These are phyloP conservation scores for Athelia psychrophila DNA, from an alignment of 1,284 basidiomycete genomes.

Conservation along the genomic window DNA sequence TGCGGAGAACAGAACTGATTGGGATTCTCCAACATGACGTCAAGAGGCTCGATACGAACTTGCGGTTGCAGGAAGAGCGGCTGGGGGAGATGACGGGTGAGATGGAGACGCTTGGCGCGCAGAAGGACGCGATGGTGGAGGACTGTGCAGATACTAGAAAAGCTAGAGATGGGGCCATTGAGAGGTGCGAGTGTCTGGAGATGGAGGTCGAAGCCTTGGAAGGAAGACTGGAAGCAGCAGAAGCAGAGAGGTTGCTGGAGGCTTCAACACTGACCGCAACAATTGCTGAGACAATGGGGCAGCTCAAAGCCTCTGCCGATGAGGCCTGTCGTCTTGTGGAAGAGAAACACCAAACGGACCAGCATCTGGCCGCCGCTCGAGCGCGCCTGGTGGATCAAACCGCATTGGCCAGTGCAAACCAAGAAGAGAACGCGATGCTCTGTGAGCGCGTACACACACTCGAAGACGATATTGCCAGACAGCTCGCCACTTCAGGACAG, in stretches of 20 bases:
- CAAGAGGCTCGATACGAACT: conserved; percentile 66
- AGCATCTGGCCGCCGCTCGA: too few relatives aligned
- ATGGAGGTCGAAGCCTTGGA: conserved; percentile 43
- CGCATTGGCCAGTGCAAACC: background rate
- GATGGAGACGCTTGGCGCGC: conserved; percentile 56
- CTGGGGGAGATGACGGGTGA: conserved; percentile 64
- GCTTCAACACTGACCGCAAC: conserved; percentile 35
- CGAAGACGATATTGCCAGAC: too few relatives aligned
- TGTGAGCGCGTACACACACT: too few relatives aligned
- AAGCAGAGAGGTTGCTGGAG: conserved; percentile 27
- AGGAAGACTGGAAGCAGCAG: conserved; percentile 26
- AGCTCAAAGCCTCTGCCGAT: background rate
- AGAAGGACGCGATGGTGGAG: conserved; percentile 77
- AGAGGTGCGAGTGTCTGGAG: conserved; percentile 54
- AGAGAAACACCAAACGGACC: too few relatives aligned
- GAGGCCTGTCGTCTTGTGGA: too few relatives aligned
- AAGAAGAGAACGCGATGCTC: background rate
- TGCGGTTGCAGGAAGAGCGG: conserved; percentile 69
- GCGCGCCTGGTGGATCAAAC: background rate
- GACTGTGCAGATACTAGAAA: conserved; percentile 74
- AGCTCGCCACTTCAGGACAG: too few relatives aligned
- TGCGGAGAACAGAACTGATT: conserved; percentile 65
- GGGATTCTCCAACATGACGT: conserved; percentile 74
- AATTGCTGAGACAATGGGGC: conserved; percentile 7
- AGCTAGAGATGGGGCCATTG: conserved; percentile 59